Evolutionary conservation across 345 rosid species (phyloP).

Genomic region (Excoecaria cochinchinensis): DNA sequence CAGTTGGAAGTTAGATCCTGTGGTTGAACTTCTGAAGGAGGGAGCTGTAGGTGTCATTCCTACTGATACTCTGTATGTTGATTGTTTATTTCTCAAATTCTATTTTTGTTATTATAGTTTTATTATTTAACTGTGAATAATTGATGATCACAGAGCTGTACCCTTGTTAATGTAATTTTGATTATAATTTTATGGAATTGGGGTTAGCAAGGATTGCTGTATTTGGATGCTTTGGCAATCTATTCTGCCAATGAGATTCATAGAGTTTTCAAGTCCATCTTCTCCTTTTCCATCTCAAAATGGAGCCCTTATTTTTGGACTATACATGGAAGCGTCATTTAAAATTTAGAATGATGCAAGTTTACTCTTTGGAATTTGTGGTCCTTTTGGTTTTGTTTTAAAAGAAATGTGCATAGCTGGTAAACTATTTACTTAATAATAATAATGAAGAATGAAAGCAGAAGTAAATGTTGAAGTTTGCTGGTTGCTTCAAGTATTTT

Average conservation of each 20-base stretch:
- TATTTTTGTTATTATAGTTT: not conserved
- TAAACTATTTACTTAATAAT: too few species aligned
- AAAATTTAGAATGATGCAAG: not conserved
- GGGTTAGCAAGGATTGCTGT: not conserved
- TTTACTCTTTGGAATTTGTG: too few species aligned
- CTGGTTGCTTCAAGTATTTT: too few species aligned
- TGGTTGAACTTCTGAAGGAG: conserved; percentile 61
- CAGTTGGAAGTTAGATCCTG: conserved; percentile 65
- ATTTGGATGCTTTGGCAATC: not conserved
- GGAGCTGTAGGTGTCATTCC: conserved; percentile 97
- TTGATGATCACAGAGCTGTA: too few species aligned
- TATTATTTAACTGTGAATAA: not conserved
- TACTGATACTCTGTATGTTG: conserved; percentile 73
- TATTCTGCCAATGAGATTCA: not conserved
- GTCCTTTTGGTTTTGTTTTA: too few species aligned
- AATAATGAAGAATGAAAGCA: too few species aligned
- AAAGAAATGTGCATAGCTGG: too few species aligned
- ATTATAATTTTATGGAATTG: not conserved
- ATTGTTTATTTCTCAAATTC: not conserved
- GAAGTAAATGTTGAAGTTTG: too few species aligned
- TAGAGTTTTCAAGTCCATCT: not conserved
- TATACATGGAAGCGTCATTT: not conserved
- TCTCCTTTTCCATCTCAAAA: not conserved
- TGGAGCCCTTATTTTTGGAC: not conserved
- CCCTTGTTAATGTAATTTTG: too few species aligned